These are phyloP conservation scores for Nannochloropsis salina DNA, from an alignment of 108 stramenopile species.

Conservation along the genomic window DNA sequence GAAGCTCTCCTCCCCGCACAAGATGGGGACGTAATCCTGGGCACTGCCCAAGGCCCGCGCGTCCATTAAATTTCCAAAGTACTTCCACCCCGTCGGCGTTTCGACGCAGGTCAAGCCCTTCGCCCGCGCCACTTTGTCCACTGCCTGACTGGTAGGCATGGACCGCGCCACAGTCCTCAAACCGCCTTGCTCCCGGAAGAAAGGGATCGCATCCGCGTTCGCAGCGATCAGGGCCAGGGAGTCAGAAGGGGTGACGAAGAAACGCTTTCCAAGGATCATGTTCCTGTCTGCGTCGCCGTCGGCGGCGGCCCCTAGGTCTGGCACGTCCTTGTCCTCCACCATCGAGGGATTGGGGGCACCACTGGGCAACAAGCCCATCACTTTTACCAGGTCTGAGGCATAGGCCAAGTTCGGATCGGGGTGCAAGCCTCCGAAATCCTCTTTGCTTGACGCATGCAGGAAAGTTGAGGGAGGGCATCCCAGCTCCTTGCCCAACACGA, in stretches of 20 bases:
- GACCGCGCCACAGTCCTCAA: constrained; percentile 41
- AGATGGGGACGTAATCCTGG: constrained; percentile 37
- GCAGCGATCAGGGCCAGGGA: constrained; percentile 48
- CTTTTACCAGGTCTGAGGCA: constrained; percentile 37
- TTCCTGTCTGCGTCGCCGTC: constrained; percentile 50
- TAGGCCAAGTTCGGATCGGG: constrained; percentile 50
- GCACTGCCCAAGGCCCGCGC: constrained; percentile 28
- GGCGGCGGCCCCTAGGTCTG: constrained; percentile 43
- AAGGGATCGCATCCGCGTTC: constrained; percentile 41
- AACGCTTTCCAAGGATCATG: constrained; percentile 46
- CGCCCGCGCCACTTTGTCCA: constrained; percentile 38
- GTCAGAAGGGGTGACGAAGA: constrained; percentile 48
- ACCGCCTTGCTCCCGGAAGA: constrained; percentile 33
- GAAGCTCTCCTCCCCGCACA: constrained; percentile 52
- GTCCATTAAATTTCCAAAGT: constrained; percentile 53
- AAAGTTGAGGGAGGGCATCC: constrained; percentile 21
- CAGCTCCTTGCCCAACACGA: constrained; percentile 26
- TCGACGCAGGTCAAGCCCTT: constrained; percentile 40
- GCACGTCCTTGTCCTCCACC: constrained; percentile 8
- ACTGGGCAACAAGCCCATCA: constrained; percentile 36
- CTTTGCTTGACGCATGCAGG: constrained; percentile 30
- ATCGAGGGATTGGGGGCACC: background rate
- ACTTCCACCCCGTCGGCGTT: constrained; percentile 53
- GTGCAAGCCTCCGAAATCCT: constrained; percentile 43
- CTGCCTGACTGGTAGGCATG: constrained; percentile 48